These are phyloP conservation scores for Colletotrichum truncatum DNA, from an alignment of 2,329 filamentous ascomycete species.

Conservation along the genomic window DNA sequence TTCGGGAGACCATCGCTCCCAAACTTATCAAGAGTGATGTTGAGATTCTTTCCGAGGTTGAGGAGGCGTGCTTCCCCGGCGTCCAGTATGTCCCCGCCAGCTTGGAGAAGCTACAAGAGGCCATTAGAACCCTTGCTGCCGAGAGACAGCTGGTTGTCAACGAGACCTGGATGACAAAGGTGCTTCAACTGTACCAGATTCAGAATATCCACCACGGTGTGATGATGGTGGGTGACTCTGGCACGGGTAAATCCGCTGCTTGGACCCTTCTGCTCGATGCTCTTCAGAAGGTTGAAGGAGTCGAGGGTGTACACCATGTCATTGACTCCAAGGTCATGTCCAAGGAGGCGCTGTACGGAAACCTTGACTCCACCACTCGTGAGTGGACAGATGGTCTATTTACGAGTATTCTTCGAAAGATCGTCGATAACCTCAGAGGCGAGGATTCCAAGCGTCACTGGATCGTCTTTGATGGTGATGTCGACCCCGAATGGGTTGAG, in stretches of 20 bases:
- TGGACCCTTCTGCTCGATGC: conserved; percentile 95
- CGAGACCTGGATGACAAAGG: conserved; percentile 97
- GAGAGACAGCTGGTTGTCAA: conserved; percentile 90
- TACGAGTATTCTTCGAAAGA: conserved; percentile 96
- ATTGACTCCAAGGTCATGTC: conserved; percentile 99
- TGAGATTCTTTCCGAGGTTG: conserved; percentile 85
- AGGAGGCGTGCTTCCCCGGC: conserved; percentile 88
- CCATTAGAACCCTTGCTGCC: conserved; percentile 83
- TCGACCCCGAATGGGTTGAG: conserved; percentile 99
- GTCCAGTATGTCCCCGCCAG: conserved; percentile 93
- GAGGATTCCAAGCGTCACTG: conserved; percentile 97
- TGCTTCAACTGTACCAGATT: conserved; percentile 96
- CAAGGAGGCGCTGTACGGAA: conserved; percentile 97
- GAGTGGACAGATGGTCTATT: conserved; percentile 99
- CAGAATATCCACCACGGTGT: conserved; percentile 98
- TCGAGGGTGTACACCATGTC: conserved; percentile 95
- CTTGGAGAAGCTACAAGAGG: conserved; percentile 79
- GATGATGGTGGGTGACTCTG: conserved; percentile 99
- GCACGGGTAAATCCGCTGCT: conserved; percentile 94
- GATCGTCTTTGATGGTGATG: conserved; percentile 99
- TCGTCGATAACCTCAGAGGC: conserved; percentile 97
- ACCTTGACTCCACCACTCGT: conserved; percentile 92
- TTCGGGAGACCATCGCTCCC: conserved; percentile 97
- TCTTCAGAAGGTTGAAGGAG: conserved; percentile 86
- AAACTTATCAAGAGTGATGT: conserved; percentile 96